phyloP scores from a whole-genome alignment of 345 rosid species.

The Eucalyptus marginata region DNA sequence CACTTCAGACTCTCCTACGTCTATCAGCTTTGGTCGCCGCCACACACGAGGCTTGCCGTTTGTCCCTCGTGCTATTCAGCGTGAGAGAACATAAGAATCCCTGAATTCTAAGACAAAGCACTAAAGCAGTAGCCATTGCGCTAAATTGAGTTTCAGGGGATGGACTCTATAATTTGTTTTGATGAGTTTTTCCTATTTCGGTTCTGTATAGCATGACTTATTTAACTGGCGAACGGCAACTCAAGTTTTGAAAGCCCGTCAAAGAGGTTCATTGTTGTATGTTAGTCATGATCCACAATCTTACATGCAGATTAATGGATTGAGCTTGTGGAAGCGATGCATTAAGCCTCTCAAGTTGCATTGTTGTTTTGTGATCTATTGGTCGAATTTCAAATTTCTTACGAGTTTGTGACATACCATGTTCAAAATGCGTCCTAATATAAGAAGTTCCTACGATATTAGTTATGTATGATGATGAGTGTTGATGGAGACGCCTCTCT shows the following conservation, averaged over 20 bases:
- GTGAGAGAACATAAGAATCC: constrained; percentile 19
- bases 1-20: constrained; percentile 67
- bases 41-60: constrained; percentile 61
- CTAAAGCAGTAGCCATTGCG: background rate
- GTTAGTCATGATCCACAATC: background rate
- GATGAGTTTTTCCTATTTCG: background rate
- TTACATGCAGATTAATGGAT: background rate
- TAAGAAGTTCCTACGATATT: background rate
- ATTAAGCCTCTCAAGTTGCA: background rate
- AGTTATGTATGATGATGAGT: background rate
- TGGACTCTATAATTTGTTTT: background rate
- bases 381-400: background rate
- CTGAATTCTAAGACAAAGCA: background rate
- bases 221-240: background rate
- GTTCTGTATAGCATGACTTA: background rate
- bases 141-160: background rate
- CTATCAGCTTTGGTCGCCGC: constrained; percentile 77
- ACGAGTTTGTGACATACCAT: background rate
- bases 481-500: background rate
- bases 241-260: background rate
- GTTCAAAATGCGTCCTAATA: background rate
- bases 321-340: background rate
- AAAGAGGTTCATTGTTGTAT: background rate
- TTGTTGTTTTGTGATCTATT: background rate
- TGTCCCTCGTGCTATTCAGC: constrained; percentile 61